Base-by-base conservation (phyloP, 1,284 basidiomycete genomes). In the Marasmius oreades region DNA sequence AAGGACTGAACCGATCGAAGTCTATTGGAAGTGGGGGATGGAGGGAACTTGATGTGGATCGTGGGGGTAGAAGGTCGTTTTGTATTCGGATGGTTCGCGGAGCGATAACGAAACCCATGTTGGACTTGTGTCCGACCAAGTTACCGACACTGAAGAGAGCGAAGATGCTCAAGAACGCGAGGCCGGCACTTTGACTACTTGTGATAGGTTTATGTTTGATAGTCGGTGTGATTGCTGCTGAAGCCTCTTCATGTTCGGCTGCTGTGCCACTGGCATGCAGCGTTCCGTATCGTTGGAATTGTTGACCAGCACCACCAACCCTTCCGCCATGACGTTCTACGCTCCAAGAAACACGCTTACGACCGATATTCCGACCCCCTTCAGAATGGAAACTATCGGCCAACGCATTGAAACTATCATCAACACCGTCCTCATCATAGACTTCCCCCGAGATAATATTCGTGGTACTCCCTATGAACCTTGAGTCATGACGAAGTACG, bases 361-460 rank as follows among this genome's bases (percentile, higher is more conserved):
- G 72, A 20, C 74, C 68, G 22, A 67, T 63, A 14, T 73, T 71
- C 14, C 73, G 71, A 3, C 79, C 81, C 16, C 76, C 70, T 55
- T 92, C 90, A 0, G 90, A 91, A 66, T 86, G 79, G 65, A 88
- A 84, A 64, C 89, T 91, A 46, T 86, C 85, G 1, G 81, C 76
- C 63, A 91, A 73, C 1, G 79, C 76, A 18, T 81, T 70, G 2
- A 76, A 74, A 14, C 75, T 74, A 12, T 85, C 82, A 55, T 78
- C 77, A 1, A 73, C 70, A 7, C 20, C 39, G 10, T 82, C 82
- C 48, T 80, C 80, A 33, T 77, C 77, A 7, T 75, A 76, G 43
- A 77, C 74, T 48, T 70, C 71, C 55, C 61, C 61, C 6, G 61
- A 61, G 22, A 60, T 55, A 26, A 57, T 55, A 45, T 55, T 59